Evolutionary conservation across 495 filamentous ascomycete genomes (phyloP).

Genomic region (Geoglossum glabrum): DNA sequence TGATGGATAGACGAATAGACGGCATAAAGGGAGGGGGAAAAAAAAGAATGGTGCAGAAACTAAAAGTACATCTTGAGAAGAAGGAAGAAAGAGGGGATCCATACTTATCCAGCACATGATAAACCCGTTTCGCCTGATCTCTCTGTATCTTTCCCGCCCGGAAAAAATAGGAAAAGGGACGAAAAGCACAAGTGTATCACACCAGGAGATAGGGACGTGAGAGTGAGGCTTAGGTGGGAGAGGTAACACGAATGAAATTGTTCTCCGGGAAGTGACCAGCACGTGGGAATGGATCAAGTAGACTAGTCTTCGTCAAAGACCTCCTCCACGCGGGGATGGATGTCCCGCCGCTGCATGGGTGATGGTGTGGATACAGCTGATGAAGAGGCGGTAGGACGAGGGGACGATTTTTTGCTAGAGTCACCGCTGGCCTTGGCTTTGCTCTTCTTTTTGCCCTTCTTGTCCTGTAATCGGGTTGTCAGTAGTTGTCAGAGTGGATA

Average conservation of each 20-base stretch:
- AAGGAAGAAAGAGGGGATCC: too few relatives aligned
- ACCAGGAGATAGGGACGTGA: too few relatives aligned
- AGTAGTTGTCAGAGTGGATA: slow-evolving; percentile 3
- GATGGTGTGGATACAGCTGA: background rate
- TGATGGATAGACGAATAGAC: too few relatives aligned
- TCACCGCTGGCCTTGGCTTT: slow-evolving; percentile 13
- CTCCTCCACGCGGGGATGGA: slow-evolving; percentile 4
- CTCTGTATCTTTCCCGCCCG: too few relatives aligned
- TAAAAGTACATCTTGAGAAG: too few relatives aligned
- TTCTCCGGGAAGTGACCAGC: background rate
- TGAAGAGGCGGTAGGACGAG: background rate
- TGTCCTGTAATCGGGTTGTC: slow-evolving; percentile 23
- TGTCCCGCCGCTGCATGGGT: background rate
- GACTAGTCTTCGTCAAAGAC: slow-evolving; percentile 1
- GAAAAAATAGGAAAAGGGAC: too few relatives aligned
- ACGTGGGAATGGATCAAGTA: background rate
- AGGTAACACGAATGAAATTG: background rate
- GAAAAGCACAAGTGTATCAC: too few relatives aligned
- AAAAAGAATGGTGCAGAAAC: too few relatives aligned
- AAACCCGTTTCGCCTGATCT: too few relatives aligned
- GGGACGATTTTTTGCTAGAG: background rate
- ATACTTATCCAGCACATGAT: too few relatives aligned
- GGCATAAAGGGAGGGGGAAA: too few relatives aligned
- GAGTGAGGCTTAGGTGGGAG: too few relatives aligned
- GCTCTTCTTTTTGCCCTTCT: slow-evolving; percentile 42